Conservation (phyloP, 371 early-diverging fungal species). For the Fennellomyces sp. region DNA sequence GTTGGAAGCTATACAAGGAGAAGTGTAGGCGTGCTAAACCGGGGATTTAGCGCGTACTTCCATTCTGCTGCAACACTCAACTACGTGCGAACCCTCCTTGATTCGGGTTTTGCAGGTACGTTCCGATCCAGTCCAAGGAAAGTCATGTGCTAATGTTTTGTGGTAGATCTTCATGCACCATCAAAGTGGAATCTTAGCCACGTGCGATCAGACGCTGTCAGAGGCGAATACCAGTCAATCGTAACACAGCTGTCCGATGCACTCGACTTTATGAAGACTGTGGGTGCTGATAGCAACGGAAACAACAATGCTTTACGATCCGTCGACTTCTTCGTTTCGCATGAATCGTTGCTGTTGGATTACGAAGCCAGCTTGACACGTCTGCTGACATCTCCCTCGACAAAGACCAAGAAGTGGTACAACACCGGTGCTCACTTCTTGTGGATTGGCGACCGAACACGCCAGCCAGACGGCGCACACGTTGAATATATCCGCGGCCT, state of each 20-base stretch:
- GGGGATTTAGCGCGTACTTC: constrained; percentile 87
- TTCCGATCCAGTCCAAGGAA: no score
- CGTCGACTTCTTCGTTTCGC: constrained; percentile 93
- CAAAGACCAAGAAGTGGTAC: constrained; percentile 51
- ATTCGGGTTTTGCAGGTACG: constrained; percentile 76
- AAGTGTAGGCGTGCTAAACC: no score
- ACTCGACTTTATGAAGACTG: constrained; percentile 90
- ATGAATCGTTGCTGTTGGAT: constrained; percentile 93
- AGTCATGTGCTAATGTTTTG: not conserved
- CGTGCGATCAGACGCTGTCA: constrained; percentile 80
- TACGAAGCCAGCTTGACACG: constrained; percentile 90
- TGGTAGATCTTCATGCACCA: constrained; percentile 87
- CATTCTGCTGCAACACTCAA: constrained; percentile 97
- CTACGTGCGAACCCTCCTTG: constrained; percentile 87
- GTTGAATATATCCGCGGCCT: constrained; percentile 96
- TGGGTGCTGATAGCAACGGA: constrained; percentile 70
- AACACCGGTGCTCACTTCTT: constrained; percentile 89
- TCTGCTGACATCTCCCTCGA: constrained; percentile 45
- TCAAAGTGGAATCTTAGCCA: constrained; percentile 90
- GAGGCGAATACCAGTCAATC: constrained; percentile 87
- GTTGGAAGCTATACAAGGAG: no score
- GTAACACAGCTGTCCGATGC: constrained; percentile 86
- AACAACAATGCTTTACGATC: constrained; percentile 48
- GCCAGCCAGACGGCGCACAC: constrained; percentile 94
- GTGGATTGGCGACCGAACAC: constrained; percentile 98